Evolutionary conservation across 805 yeast genomes (phyloP).

Genomic region (Dipodascopsis uninucleata): DNA sequence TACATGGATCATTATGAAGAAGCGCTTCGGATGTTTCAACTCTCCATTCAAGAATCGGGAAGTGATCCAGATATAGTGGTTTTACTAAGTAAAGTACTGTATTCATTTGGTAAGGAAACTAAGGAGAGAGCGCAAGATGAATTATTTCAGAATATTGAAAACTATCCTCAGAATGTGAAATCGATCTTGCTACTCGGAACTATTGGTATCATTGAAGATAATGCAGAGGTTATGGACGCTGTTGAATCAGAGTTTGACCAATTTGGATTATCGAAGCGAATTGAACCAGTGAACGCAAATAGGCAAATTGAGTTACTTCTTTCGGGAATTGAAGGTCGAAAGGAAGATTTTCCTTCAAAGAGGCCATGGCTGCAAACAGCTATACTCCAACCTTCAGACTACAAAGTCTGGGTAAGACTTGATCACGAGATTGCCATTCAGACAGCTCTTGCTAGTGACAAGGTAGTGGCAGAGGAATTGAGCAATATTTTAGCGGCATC

Average conservation of each 20-base stretch:
- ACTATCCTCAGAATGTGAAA: constrained; percentile 60
- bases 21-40: constrained; percentile 64
- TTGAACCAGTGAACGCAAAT: not conserved
- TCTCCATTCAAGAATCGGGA: constrained; percentile 54
- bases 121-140: constrained; percentile 82
- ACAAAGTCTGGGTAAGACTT: constrained; percentile 65
- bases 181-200: constrained; percentile 77
- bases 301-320: constrained; percentile 20
- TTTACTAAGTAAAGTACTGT: constrained; percentile 72
- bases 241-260: constrained; percentile 61
- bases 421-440: constrained; percentile 53
- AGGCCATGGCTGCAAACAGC: constrained; percentile 65
- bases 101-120: constrained; percentile 70
- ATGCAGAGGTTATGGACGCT: constrained; percentile 57
- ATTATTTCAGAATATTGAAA: constrained; percentile 60
- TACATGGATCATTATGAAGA: constrained; percentile 59
- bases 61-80: constrained; percentile 66
- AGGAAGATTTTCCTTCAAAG: constrained; percentile 29
- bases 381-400: constrained; percentile 67
- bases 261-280: constrained; percentile 4
- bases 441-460: constrained; percentile 51
- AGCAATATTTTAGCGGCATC: constrained; percentile 47
- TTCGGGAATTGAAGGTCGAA: constrained; percentile 25
- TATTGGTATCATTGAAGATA: constrained; percentile 59
- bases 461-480: constrained; percentile 49